These are phyloP conservation scores for Mycosphaerelloides madeirae DNA, from an alignment of 2,329 filamentous ascomycete genomes.

Conservation along the genomic window DNA sequence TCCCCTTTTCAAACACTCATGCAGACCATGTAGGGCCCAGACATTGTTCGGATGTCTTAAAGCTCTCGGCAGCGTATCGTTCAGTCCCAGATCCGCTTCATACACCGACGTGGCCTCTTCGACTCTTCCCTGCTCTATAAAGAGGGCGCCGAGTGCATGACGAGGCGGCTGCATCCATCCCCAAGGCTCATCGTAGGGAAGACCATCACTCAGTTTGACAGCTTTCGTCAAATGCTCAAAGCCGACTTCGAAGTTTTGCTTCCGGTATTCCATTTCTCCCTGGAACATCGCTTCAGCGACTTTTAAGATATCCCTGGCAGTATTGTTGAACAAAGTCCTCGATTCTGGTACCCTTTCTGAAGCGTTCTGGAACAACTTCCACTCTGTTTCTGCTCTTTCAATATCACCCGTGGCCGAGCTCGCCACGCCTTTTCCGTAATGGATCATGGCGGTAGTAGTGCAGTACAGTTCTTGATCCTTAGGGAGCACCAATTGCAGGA, in stretches of 20 bases:
- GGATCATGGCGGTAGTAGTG: constrained; percentile 61
- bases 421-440: constrained; percentile 66
- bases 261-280: constrained; percentile 69
- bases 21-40: constrained; percentile 68
- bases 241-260: constrained; percentile 47
- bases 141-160: constrained; percentile 63
- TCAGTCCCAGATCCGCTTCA: constrained; percentile 39
- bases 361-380: constrained; percentile 49
- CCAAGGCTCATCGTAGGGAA: constrained; percentile 70
- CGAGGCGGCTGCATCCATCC: constrained; percentile 72
- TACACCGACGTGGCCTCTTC: constrained; percentile 37
- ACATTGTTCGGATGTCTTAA: constrained; percentile 68
- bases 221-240: constrained; percentile 55
- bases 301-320: constrained; percentile 56
- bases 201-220: constrained; percentile 53
- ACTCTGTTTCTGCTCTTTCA: constrained; percentile 51
- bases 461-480: constrained; percentile 59
- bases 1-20: constrained; percentile 63
- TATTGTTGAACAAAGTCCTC: constrained; percentile 66
- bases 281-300: constrained; percentile 62
- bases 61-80: constrained; percentile 56
- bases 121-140: constrained; percentile 57
- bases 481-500: constrained; percentile 55
- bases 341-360: constrained; percentile 51
- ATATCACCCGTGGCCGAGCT: constrained; percentile 55